Conservation (phyloP, 768 basidiomycete species). For the Pleurotus citrinopileatus region DNA sequence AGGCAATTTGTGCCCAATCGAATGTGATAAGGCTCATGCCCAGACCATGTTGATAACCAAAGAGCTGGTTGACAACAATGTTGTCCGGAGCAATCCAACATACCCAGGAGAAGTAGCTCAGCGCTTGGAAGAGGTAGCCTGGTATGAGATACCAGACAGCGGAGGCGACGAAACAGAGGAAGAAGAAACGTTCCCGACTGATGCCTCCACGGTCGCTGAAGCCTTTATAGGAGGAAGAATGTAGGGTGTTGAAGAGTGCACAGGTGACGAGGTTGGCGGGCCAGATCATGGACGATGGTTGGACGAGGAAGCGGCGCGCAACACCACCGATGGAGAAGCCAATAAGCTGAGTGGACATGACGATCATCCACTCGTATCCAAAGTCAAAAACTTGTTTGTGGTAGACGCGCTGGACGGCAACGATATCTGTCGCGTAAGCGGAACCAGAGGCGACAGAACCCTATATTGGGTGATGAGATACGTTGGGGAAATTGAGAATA, state of each 20-base stretch:
- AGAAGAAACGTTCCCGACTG: constrained; percentile 69
- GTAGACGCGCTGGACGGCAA: constrained; percentile 65
- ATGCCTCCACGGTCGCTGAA: constrained; percentile 58
- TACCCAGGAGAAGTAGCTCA: constrained; percentile 59
- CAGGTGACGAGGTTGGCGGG: constrained; percentile 68
- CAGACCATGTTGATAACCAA: constrained; percentile 48
- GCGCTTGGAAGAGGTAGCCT: constrained; percentile 44
- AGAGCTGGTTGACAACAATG: constrained; percentile 43
- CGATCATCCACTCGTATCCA: constrained; percentile 68
- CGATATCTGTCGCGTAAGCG: constrained; percentile 72
- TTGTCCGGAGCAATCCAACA: constrained; percentile 50
- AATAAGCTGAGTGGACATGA: constrained; percentile 66
- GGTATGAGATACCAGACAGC: constrained; percentile 53
- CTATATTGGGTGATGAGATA: constrained; percentile 25
- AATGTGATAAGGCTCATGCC: constrained; percentile 47
- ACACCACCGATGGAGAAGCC: constrained; percentile 79
- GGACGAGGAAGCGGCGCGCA: constrained; percentile 68
- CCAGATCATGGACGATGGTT: constrained; percentile 66
- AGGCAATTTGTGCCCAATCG: constrained; percentile 63
- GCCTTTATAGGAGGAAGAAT: constrained; percentile 65
- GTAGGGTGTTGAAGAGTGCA: constrained; percentile 74
- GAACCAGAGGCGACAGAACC: constrained; percentile 51
- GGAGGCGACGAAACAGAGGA: constrained; percentile 53
- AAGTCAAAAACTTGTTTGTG: constrained; percentile 63
- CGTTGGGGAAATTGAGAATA: not conserved